Conservation (phyloP, 176 grass and related monocot species). For the Aegilops speltoides region DNA sequence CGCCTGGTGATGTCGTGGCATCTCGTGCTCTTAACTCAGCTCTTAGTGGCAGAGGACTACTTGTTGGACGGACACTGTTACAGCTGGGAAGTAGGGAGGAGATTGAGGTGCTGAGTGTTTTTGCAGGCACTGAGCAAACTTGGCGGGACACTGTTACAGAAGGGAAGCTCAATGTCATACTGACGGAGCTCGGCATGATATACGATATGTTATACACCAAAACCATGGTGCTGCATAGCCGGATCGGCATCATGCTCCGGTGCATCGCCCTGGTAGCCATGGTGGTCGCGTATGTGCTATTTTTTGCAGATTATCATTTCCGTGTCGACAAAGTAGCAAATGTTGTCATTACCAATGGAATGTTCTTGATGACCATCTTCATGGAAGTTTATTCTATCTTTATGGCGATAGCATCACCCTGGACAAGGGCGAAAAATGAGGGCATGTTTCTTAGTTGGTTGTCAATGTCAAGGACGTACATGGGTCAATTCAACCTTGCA, state of each 20-base stretch:
- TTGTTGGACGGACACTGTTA: background rate
- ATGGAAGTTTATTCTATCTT: background rate
- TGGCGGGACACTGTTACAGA: too few species aligned
- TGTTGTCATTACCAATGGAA: too few species aligned
- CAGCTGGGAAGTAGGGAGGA: background rate
- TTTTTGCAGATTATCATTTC: background rate
- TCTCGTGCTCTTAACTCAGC: background rate
- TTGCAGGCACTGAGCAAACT: too few species aligned
- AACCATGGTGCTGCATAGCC: background rate
- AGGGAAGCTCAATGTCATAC: background rate
- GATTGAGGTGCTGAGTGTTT: too few species aligned
- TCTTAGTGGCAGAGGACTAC: background rate
- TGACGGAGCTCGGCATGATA: background rate
- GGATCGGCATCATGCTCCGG: background rate
- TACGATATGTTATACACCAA: slow-evolving; percentile 19
- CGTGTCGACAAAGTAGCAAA: rapidly evolving
- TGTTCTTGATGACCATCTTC: too few species aligned
- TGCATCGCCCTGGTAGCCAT: background rate
- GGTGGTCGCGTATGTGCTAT: background rate
- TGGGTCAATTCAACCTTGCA: background rate
- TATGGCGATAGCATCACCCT: background rate
- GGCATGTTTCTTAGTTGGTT: background rate
- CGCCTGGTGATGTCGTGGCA: background rate
- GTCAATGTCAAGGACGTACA: background rate
- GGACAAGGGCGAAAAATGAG: background rate